These are phyloP conservation scores for Rosa hybrid DNA, from an alignment of 331 rosid species.

Conservation along the genomic window DNA sequence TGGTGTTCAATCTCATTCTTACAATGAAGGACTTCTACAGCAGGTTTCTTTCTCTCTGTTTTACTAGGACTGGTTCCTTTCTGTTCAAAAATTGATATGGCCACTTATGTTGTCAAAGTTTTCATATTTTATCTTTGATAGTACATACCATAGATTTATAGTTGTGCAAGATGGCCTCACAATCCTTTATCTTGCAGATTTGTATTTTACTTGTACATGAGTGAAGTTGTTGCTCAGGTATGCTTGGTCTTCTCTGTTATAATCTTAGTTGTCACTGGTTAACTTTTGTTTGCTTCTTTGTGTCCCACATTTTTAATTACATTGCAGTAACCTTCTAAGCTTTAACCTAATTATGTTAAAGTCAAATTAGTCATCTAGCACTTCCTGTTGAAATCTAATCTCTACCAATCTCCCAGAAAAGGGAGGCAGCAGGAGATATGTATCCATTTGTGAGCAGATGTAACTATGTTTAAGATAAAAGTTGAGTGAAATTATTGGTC, in stretches of 20 bases:
- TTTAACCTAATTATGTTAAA: background rate
- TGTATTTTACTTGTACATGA: constrained; percentile 65
- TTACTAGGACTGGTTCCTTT: constrained; percentile 12
- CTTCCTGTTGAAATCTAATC: background rate
- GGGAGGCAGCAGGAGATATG: constrained; percentile 1
- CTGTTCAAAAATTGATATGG: background rate
- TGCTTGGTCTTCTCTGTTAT: constrained; percentile 12
- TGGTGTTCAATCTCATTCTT: constrained; percentile 72
- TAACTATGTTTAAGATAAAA: background rate
- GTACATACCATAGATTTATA: background rate
- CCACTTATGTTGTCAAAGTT: background rate
- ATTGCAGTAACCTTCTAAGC: background rate
- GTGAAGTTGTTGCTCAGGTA: constrained; percentile 84
- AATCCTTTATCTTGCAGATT: constrained; percentile 50
- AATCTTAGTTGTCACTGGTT: constrained; percentile 2
- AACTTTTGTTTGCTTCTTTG: background rate
- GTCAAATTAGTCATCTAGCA: background rate
- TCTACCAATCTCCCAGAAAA: background rate
- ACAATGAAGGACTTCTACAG: constrained; percentile 55
- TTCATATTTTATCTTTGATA: background rate
- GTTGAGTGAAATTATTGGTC: background rate
- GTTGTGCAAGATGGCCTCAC: constrained; percentile 18
- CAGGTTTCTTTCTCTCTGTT: constrained; percentile 54
- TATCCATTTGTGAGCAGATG: constrained; percentile 3
- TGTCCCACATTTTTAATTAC: background rate